Percentiles rank a stretch among this genome's conserved stretches.
Conservation (phyloP, 805 yeast species). For the Wickerhamomyces bisporus region DNA sequence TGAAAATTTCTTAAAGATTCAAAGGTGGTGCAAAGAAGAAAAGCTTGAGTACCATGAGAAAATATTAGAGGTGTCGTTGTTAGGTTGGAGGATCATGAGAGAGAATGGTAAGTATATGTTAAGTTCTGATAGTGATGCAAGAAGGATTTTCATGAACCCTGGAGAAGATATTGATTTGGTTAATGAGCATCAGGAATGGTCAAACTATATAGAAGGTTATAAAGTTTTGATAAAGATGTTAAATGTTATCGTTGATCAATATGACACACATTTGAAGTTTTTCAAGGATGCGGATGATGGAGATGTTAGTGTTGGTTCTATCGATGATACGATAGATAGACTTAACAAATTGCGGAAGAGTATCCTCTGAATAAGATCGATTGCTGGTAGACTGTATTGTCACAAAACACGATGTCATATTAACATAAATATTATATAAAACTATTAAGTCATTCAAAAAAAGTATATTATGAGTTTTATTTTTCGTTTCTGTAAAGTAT, state of each 20-base stretch:
- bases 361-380: slow-evolving; percentile 6
- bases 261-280: not conserved
- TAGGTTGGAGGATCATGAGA: slow-evolving; percentile 33
- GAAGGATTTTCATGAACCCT: slow-evolving; percentile 26
- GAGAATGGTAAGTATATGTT: slow-evolving; percentile 25
- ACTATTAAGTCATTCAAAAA: no score
- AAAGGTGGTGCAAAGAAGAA: slow-evolving; percentile 10
- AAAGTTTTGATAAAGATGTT: slow-evolving; percentile 7
- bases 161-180: slow-evolving; percentile 24
- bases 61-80: slow-evolving; percentile 20
- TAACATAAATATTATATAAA: no score
- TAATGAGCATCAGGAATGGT: slow-evolving; percentile 35
- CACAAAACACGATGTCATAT: not conserved
- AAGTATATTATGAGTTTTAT: no score
- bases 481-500: no score
- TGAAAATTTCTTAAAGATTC: slow-evolving; percentile 1
- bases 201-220: slow-evolving; percentile 26
- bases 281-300: not conserved
- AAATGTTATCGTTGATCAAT: not conserved
- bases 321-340: slow-evolving; percentile 7
- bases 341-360: slow-evolving; percentile 10
- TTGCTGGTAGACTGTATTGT: not conserved
- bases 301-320: not conserved
- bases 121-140: slow-evolving; percentile 29
- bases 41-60: slow-evolving; percentile 6